Evolutionary conservation across 2,329 filamentous ascomycete species (phyloP), one percentile per base, ranked within the genome.

Genomic region (Fusarium foetens): DNA sequence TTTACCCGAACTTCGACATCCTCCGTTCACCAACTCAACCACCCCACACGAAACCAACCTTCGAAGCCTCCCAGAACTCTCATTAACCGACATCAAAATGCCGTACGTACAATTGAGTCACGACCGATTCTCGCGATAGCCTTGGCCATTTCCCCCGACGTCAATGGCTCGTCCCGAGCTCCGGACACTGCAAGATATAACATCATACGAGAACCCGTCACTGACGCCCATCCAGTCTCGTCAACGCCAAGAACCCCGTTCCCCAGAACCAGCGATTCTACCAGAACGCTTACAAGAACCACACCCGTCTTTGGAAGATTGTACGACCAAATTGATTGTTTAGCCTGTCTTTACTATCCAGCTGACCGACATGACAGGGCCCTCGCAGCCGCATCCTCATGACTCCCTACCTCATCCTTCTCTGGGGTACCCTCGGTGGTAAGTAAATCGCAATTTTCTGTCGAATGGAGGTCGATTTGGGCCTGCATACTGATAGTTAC

Each of bases 241-340:
- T 94, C 85, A 86, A 93, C 88, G 90, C 91, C 82, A 87, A 89
- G 81, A 95, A 95, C 89, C 89, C 88, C 79, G 93, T 95, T 78
- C 92, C 92, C 63, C 79, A 92, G 80, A 88, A 92, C 85, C 93
- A 95, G 88, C 87, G 89, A 79, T 84, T 89, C 77, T 94, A 93
- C 86, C 93, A 94, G 86, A 85, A 87, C 74, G 91, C 93, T 77
- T 92, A 92, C 83, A 89, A 88, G 78, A 83, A 85, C 72, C 89
- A 91, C 82, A 85, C 90, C 75, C 90, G 93, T 79, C 83, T 93
- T 81, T 95, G 93, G 93, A 86, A 89, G 83, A 94, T 94, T 84
- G 93, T 95, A 88, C 81, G 91, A 63, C 35, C 58, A 63, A 63
- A 70, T 74, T 69, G 62, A 71, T 68, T 38, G 48, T 38, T 49